Evolutionary conservation across 108 stramenopile species (phyloP), one percentile per base, ranked within the genome.

Genomic region (Nannochloropsis salina): DNA sequence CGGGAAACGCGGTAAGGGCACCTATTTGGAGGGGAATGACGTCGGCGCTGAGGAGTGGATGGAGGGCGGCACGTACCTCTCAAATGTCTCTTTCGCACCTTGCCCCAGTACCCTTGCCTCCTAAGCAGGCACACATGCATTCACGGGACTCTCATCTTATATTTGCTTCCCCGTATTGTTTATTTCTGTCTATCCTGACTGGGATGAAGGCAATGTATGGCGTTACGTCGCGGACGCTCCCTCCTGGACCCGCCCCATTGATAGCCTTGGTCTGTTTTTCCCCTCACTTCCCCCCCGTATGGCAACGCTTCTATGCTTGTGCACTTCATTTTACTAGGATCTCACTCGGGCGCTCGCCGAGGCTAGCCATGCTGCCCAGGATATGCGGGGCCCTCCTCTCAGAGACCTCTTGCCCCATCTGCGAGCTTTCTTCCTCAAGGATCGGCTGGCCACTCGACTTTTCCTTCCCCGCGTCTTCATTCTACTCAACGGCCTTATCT

Each of bases 361-460:
- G 3, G 61, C 61, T n/a, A 15, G 61, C 61, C 15, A 74, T n/a
- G 61, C 61, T 2, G 61, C 5, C 20, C 20, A 74, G 15, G 20
- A 74, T 1, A 74, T 8, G 61, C 61, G 61, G 61, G 61, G 15
- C n/a, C 61, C 61, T n/a, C 15, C 61, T 6, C 61, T 74, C 61
- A 74, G n/a, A 15, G 61, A 74, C 20, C 61, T 74, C 8, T n/a
- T 74, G 61, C 61, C 61, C n/a, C 15, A 74, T n/a, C 15, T 74
- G 61, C 61, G n/a, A 74, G 61, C 61, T n/a, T 74, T 74, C n/a
- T 74, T 74, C 20, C 61, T 74, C 20, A 74, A 74, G n/a, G 20
- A 74, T n/a, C 61, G 61, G 20, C n/a, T 74, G 61, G 61, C 15
- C 6, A n/a, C 20, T n/a, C 61, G 61, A n/a, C 61, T 74, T n/a